Base-by-base conservation (phyloP, 2,329 filamentous ascomycete genomes). In the Ceratocystis variospora region DNA sequence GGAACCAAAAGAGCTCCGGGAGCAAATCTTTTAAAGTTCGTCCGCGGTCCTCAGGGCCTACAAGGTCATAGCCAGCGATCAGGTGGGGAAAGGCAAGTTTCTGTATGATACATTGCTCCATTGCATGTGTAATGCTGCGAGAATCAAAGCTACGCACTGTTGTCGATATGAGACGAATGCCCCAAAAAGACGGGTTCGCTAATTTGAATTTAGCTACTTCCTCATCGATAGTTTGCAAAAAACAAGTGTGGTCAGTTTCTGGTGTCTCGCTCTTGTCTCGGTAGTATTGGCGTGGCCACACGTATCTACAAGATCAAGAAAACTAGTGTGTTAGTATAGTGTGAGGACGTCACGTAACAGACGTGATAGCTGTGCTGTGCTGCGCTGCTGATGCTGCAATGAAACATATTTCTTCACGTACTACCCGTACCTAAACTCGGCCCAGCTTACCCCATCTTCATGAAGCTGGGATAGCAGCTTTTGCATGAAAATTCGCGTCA, bases 1-100 rank as follows among this genome's bases (percentile, higher is more conserved):
- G 86, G 80, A 97, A 96, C 90, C 90, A 96, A 75, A 96, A 93
- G 0, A 97, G 78, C 72, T 96, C 85, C 0, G 92, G 91, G 0
- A 93, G 81, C 2, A 96, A 77, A 70, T 94, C 88, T 37, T 82
- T 80, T 31, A 96, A 82, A 0, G 90, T 81, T 12, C 89, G 83
- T 0, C 91, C 92, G 0, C 81, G 74, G 72, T 95, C 89, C 77
- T 96, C 93, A 74, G 93, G 88, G 0, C 90, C 92, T 4, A 96
- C 91, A 8, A 96, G 77, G 75, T 97, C 93, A 75, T 90, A 96
- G 10, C 93, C 93, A 31, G 88, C 86, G 71, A 96, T 84, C 6
- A 95, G 79, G 62, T 91, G 80, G 0, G 93, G 90, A 73, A 87
- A 92, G 41, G 83, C 81, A 65, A 88, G 77, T 76, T 96, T 96